A percentile compares a stretch with the other conserved stretches of the same genome.
These are phyloP conservation scores for Pseudogymnoascus sp. DNA, from an alignment of 2,329 filamentous ascomycete species.

Conservation along the genomic window DNA sequence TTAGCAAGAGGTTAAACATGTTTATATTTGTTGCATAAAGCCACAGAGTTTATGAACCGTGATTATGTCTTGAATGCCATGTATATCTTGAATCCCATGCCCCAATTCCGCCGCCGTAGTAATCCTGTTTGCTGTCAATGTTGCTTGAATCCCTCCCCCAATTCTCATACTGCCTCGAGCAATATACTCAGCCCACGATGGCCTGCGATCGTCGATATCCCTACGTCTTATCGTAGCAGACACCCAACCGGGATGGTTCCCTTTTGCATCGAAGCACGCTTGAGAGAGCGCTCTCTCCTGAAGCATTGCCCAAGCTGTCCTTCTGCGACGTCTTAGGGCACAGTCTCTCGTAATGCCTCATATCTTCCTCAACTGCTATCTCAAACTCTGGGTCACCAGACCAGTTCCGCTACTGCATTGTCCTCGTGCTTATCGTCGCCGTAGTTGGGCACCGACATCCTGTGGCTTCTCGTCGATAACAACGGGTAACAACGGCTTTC, in stretches of 20 bases:
- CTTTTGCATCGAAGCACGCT: no score
- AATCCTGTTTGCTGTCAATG: not conserved
- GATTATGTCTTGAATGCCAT: not conserved
- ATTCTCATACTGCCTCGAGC: not conserved
- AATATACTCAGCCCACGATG: not conserved
- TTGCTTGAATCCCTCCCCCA: not conserved
- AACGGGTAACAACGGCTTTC: not conserved
- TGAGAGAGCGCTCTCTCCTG: not conserved
- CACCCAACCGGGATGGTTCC: not conserved
- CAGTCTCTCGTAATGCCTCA: not conserved
- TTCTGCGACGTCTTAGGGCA: not conserved
- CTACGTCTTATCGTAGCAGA: no score
- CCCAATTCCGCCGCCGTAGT: not conserved
- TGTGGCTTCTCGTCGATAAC: not conserved
- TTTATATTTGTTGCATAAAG: constrained; percentile 1
- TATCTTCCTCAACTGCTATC: not conserved
- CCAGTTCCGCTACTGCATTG: not conserved
- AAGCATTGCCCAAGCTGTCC: not conserved
- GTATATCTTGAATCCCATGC: not conserved
- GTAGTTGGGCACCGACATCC: not conserved
- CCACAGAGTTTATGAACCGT: not conserved
- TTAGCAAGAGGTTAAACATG: not conserved
- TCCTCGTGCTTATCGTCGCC: not conserved
- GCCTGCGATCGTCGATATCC: no score
- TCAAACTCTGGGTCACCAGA: not conserved